Evolutionary conservation across 371 early-diverging fungal species (phyloP).

Genomic region (Mortierella sp.): DNA sequence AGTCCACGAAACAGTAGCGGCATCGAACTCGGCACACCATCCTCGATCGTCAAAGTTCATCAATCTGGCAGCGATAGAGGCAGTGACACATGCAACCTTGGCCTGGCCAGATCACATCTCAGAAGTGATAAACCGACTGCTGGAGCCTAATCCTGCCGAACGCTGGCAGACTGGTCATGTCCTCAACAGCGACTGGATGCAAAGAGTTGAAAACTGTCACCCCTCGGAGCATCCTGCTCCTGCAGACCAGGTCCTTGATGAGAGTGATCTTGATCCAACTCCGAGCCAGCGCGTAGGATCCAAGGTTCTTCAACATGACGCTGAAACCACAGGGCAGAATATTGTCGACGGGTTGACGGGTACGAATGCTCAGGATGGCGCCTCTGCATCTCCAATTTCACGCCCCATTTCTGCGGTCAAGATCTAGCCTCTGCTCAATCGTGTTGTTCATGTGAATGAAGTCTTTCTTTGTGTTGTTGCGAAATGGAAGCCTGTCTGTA

Average conservation of each 20-base stretch:
- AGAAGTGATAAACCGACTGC: conserved; percentile 39
- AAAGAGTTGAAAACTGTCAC: conserved; percentile 56
- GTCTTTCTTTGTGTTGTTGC: no score
- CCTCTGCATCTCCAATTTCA: not conserved
- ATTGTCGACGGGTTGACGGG: conserved; percentile 15
- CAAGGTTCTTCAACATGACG: conserved; percentile 16
- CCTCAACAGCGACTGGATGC: conserved; percentile 59
- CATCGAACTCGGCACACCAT: not conserved
- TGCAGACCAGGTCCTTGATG: conserved; percentile 20
- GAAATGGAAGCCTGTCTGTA: no score
- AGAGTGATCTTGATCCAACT: conserved; percentile 20
- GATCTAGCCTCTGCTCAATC: no score
- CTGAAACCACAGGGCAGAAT: conserved; percentile 12
- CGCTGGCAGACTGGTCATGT: conserved; percentile 61
- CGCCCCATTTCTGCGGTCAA: not conserved
- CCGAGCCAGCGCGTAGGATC: conserved; percentile 42
- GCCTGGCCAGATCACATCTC: conserved; percentile 34
- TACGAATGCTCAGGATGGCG: not conserved
- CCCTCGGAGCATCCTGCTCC: conserved; percentile 52
- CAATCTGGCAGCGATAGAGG: conserved; percentile 25
- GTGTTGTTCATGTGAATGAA: no score
- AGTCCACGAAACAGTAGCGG: not conserved
- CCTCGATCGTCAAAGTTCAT: conserved; percentile 7
- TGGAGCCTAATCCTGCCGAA: conserved; percentile 60
- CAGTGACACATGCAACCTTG: conserved; percentile 6